A percentile compares a stretch with the other conserved stretches of the same genome.
These are phyloP conservation scores for Exophiala sp. DNA, from an alignment of 2,329 filamentous ascomycete species.

Conservation along the genomic window DNA sequence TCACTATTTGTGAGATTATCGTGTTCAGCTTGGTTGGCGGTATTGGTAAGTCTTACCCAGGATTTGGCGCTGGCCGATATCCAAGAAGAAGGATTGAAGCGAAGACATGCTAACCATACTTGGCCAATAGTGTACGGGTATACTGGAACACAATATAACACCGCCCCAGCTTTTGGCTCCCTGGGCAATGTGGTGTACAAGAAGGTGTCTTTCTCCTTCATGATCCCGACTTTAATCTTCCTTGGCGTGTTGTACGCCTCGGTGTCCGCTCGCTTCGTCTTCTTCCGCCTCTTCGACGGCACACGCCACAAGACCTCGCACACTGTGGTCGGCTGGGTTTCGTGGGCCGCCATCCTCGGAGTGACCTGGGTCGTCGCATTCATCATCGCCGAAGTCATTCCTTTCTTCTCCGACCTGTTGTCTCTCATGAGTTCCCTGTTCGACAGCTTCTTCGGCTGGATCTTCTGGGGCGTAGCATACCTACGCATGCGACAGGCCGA, in stretches of 20 bases:
- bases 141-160: conserved; percentile 84
- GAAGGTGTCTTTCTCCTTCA: conserved; percentile 87
- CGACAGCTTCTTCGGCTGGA: conserved; percentile 76
- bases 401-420: conserved; percentile 73
- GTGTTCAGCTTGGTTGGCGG: conserved; percentile 77
- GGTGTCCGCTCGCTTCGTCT: conserved; percentile 82
- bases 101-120: neutral
- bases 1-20: conserved; percentile 81
- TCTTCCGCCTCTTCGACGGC: conserved; percentile 79
- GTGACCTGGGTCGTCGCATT: conserved; percentile 80
- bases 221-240: conserved; percentile 92
- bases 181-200: conserved; percentile 68
- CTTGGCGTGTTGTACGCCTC: conserved; percentile 85
- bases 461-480: conserved; percentile 62
- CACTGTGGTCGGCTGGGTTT: conserved; percentile 71
- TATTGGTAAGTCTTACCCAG: conserved; percentile 41
- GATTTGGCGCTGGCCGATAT: neutral
- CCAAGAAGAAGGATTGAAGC: neutral
- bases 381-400: conserved; percentile 86
- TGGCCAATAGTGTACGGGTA: conserved; percentile 42
- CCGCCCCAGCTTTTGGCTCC: conserved; percentile 78
- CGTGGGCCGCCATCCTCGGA: conserved; percentile 67
- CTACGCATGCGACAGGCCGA: conserved; percentile 41
- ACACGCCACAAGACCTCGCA: conserved; percentile 74
- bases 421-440: conserved; percentile 64